Base-by-base conservation (phyloP, 495 filamentous ascomycete genomes). In the Podospora pseudopauciseta region DNA sequence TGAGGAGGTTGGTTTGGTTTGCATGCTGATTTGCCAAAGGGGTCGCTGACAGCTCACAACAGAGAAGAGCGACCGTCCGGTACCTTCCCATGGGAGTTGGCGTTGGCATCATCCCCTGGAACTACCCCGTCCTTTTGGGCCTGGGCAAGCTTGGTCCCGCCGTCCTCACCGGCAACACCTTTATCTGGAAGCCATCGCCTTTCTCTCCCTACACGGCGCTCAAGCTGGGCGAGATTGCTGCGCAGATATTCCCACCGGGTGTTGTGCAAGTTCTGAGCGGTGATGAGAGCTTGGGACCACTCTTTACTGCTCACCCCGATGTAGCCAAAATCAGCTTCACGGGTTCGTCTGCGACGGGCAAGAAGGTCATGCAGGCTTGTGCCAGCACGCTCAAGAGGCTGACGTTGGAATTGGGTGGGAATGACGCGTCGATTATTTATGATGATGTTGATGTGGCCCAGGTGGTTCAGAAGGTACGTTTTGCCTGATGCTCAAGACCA, bases 261-360 rank as follows among this genome's bases (percentile, higher is more conserved):
- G 84, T 92, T 6, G 67, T 91, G 15, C 86, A 90, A 68, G 88
- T 80, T 11, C 71, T 92, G 32, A 88, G 86, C 73, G 90, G 89
- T 13, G 87, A 83, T 67, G 87, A 89, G 30, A 75, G 81, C 1
- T 82, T 91, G 11, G 89, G 89, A 1, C 86, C 88, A 0, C 76
- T 76, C 78, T 73, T 90, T n/a, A 82, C 81, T 0, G 73, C 78
- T 6, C 88, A 91, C 70, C 81, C 85, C 0, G 83, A 78, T 2
- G 83, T 91, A 68, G 82, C 85, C 64, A 89, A 89, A 78, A 87
- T 90, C 73, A 84, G 80, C 66, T 90, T 91, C 75, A 91, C 88
- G 0, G 89, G 89, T 5, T 88, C 86, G 3, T 84, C 82, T 19
- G 72, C 81, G 0, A 90, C 89, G 0, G 89, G 89, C 18, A 88